These are phyloP conservation scores for Cyclostephanos tholiformis DNA, from an alignment of 108 stramenopile genomes.

Conservation along the genomic window DNA sequence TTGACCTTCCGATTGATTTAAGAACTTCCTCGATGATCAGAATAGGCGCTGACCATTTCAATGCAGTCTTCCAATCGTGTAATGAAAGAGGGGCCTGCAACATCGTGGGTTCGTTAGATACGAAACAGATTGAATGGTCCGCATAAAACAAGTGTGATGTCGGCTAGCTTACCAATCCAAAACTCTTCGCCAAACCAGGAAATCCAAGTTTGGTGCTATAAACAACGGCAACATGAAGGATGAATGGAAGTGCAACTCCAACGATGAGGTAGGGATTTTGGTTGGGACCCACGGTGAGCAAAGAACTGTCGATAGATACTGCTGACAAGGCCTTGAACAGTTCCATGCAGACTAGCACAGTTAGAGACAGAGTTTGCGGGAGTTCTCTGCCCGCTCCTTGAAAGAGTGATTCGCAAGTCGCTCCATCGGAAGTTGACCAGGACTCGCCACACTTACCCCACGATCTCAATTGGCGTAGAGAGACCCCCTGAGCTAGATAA, in stretches of 20 bases:
- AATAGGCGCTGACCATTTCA: slow-evolving; percentile 86
- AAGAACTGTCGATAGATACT: slow-evolving; percentile 91
- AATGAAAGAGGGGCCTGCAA: slow-evolving; percentile 59
- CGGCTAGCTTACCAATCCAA: slow-evolving; percentile 72
- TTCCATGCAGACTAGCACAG: slow-evolving; percentile 96
- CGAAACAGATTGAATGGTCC: neutral
- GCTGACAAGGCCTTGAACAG: slow-evolving; percentile 95
- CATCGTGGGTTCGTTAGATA: neutral
- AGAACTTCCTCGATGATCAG: slow-evolving; percentile 91
- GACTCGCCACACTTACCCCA: slow-evolving; percentile 67
- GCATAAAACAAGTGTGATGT: neutral
- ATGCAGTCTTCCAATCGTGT: slow-evolving; percentile 84
- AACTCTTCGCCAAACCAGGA: slow-evolving; percentile 80
- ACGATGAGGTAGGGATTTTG: slow-evolving; percentile 85
- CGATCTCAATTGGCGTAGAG: slow-evolving; percentile 49
- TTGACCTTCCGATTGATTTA: slow-evolving; percentile 53
- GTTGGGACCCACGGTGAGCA: slow-evolving; percentile 89
- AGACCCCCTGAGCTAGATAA: slow-evolving; percentile 79
- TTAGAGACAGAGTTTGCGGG: slow-evolving; percentile 91
- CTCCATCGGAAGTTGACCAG: slow-evolving; percentile 49
- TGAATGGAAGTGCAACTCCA: slow-evolving; percentile 90
- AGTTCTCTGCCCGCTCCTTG: slow-evolving; percentile 74
- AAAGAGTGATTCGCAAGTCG: slow-evolving; percentile 72
- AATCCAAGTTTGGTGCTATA: slow-evolving; percentile 63
- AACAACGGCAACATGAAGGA: slow-evolving; percentile 88